phyloP scores from a whole-genome alignment of 1,139 yeast genomes.

The Yamadazyma trypodendri region DNA sequence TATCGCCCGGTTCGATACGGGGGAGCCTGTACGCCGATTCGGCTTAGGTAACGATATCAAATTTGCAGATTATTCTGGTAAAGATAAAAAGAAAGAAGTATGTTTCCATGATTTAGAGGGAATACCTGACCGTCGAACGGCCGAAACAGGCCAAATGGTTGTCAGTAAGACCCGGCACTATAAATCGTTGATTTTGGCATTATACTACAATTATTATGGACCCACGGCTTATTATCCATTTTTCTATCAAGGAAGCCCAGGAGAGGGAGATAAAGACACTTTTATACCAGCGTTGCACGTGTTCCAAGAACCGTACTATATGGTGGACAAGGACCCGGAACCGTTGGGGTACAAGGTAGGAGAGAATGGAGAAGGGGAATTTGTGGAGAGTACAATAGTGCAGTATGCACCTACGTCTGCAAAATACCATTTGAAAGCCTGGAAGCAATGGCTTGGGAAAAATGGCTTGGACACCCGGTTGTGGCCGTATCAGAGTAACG shows the following conservation, averaged over 20 bases:
- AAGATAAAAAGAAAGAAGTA: slow-evolving; percentile 19
- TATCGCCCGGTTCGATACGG: slow-evolving; percentile 30
- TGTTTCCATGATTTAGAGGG: slow-evolving; percentile 35
- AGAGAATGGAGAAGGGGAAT: slow-evolving; percentile 17
- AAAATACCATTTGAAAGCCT: slow-evolving; percentile 22
- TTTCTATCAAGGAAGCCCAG: slow-evolving; percentile 11
- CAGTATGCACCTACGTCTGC: slow-evolving; percentile 33
- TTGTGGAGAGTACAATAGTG: slow-evolving; percentile 32
- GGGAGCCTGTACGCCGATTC: slow-evolving; percentile 29
- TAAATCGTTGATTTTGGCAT: slow-evolving; percentile 26
- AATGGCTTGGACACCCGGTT: slow-evolving; percentile 29
- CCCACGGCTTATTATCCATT: slow-evolving; percentile 10
- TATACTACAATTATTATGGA: slow-evolving; percentile 34
- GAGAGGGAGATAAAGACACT: slow-evolving; percentile 27
- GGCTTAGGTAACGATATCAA: slow-evolving; percentile 29
- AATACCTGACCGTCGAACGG: slow-evolving; percentile 26
- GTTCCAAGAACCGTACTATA: slow-evolving; percentile 33
- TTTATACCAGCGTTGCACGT: slow-evolving; percentile 39
- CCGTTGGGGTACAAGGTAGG: slow-evolving; percentile 24
- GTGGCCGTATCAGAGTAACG: slow-evolving; percentile 31
- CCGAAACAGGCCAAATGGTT: slow-evolving; percentile 39
- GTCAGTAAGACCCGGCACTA: slow-evolving; percentile 33
- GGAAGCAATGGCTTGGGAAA: slow-evolving; percentile 26
- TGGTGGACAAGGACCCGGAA: slow-evolving; percentile 24
- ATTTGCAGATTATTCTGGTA: slow-evolving; percentile 21